Evolutionary conservation across 2,329 filamentous ascomycete species (phyloP), one percentile per base, ranked within the genome.

Genomic region (Apiospora koreana): DNA sequence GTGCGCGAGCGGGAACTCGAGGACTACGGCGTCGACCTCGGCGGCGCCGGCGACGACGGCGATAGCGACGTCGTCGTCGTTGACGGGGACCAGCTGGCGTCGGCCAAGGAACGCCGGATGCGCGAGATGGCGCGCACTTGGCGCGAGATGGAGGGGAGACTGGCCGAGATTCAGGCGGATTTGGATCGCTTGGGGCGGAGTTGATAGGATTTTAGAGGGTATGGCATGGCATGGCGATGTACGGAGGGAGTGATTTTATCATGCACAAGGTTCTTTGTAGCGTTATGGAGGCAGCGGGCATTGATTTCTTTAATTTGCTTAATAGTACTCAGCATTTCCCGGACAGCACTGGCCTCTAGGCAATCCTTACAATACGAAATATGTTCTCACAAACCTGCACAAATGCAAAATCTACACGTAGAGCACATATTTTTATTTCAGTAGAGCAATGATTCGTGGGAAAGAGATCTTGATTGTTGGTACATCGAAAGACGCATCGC

Each of bases 101-200:
- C 73, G 68, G 73, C 50, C 9, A 87, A 86, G 79, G 86, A 86
- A 74, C 82, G 80, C 71, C 81, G 79, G 31, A 84, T 89, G 83
- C 81, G 84, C 69, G 87, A 89, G 76, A 85, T 89, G 82, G 87
- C 85, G 3, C 80, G 82, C 69, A 82, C 84, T 9, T 86, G 86
- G 75, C 76, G 80, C 2, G 85, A 88, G 69, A 85, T 89, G 83
- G 82, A 80, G 38, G 78, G 79, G 71, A 81, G 87, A 75, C 77
- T 89, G 69, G 80, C 83, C 12, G 87, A 89, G 64, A 84, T 87
- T 0, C 81, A 80, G 70, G 80, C 76, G 3, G 87, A 89, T 71
- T 72, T 89, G 66, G 78, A 74, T 58, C 76, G 79, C n/a, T 69
- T 80, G 69, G 72, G 74, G 10, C 54, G 64, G 21, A 69, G 68